phyloP scores from a whole-genome alignment of 2,329 filamentous ascomycete species.

The Hypoxylon sp. region DNA sequence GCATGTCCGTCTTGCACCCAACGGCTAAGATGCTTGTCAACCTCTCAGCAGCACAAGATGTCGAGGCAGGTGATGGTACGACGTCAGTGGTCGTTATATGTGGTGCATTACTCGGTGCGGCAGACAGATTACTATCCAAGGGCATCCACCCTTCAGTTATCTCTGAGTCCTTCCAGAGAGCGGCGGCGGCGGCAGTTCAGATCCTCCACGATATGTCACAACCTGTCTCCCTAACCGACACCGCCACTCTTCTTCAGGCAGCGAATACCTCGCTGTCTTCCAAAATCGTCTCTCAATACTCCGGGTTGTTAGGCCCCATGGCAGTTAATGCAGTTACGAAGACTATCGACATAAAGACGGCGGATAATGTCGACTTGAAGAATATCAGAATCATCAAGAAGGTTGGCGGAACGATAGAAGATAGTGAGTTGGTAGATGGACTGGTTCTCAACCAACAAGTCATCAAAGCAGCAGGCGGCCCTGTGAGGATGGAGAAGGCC shows the following conservation, averaged over 20 bases:
- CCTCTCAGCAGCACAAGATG: constrained; percentile 95
- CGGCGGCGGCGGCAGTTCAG: constrained; percentile 87
- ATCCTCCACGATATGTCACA: constrained; percentile 96
- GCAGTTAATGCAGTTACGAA: constrained; percentile 96
- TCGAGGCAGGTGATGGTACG: constrained; percentile 97
- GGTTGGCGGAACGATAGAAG: constrained; percentile 96
- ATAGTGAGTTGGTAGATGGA: constrained; percentile 96
- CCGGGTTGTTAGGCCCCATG: constrained; percentile 95
- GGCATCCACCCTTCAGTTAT: constrained; percentile 98
- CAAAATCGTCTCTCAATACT: constrained; percentile 98
- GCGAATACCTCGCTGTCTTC: constrained; percentile 97
- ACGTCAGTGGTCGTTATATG: constrained; percentile 98
- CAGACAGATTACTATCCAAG: constrained; percentile 90
- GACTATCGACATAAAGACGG: constrained; percentile 94
- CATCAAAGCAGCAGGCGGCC: constrained; percentile 92
- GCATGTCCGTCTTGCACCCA: constrained; percentile 99
- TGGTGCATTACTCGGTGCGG: constrained; percentile 92
- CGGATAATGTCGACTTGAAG: constrained; percentile 94
- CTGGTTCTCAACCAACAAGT: constrained; percentile 92
- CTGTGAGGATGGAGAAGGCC: constrained; percentile 95
- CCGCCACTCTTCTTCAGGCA: constrained; percentile 90
- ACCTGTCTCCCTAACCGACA: constrained; percentile 89
- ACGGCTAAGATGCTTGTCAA: constrained; percentile 99
- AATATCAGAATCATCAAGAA: constrained; percentile 99
- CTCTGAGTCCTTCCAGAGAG: constrained; percentile 96